Evolutionary conservation across 179 eudicot species (phyloP), one percentile per base, ranked within the genome.

Genomic region (Actinidia arguta): DNA sequence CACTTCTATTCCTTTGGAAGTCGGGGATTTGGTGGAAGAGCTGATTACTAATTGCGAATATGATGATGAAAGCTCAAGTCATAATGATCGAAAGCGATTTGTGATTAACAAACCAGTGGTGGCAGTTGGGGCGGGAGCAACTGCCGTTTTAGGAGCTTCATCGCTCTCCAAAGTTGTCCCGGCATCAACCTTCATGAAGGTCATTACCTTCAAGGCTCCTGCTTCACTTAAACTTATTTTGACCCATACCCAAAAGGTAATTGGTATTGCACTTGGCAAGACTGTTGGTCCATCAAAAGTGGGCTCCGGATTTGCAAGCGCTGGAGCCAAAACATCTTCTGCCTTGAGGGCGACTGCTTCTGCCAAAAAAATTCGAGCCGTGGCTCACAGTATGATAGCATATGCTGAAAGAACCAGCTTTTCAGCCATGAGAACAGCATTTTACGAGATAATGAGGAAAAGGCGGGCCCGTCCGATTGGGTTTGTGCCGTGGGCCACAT

Each of bases 361-460:
- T 63, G 94, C 98, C 14, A 90, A 91, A 82, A 96, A 89, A 84
- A 92, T 93, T 17, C 92, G 97, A 46, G 91, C 81, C 0, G 92
- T 96, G 39, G 89, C 93, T 85, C 98, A 96, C 78, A 81, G 98
- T 78, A 79, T 92, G 52, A 92, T 96, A 88, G 98, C 98, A 17
- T 93, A 95, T 71, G 96, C 91, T 5, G 94, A 96, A 86, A 95
- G 90, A 83, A 92, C 98, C 5, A 96, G 99, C 86, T 79, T 96
- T 76, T 92, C 95, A 7, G 97, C 94, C 6, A 93, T 91, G 95
- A 92, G 97, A 84, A 82, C 97, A 13, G 91, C 99, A 6, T 96
- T 96, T 71, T 96, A 95, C 76, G 98, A 96, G 85, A 96, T 96
- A 79, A 96, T 96, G 99, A 92, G 99, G 86, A 93, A 91, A 70